Base-by-base conservation (phyloP, 2,329 filamentous ascomycete species). In the Chlorencoelia australis region DNA sequence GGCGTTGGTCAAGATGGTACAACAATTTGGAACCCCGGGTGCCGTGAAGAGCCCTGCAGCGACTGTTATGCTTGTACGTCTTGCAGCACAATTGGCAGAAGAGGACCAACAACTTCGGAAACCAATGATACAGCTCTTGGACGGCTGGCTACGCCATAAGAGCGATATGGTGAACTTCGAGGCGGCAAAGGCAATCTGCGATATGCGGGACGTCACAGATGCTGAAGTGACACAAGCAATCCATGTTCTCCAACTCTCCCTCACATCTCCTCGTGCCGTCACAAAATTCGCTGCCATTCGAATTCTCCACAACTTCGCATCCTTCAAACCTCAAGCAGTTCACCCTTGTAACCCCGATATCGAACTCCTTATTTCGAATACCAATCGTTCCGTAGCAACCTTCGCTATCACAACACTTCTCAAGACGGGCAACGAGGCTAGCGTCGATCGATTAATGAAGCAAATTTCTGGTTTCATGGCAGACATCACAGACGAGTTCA, bases 141-240 rank as follows among this genome's bases (percentile, higher is more conserved):
- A 96, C 59, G 84, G 87, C 55, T 96, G 89, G 89, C 67, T 98
- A 61, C 78, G 88, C 59, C 89, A 96, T 64, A 96, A 98, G 79
- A 94, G 87, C 62, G 91, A 96, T 61, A 94, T 94, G 86, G 88
- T 98, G 64, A 96, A 95, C 68, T 95, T 98, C 51, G 91, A 98
- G 65, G 91, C 91, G 36, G 91, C 91, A 46, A 96, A 96, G 71
- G 89, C 89, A 35, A 94, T 98, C 54, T 94, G 88, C 66, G 84
- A 94, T 52, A 82, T 96, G 73, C 77, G 82, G 47, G 87, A 96
- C 59, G 82, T 96, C 30, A 88, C 84, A 39, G 91, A 98, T 57
- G 79, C 78, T 37, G 89, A 98, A 61, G 84, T 93, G 27, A 75
- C 82, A 27, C 87, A 94, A 61, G 88, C 89, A 18, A 86, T 98